These are phyloP conservation scores for Thelonectria olida DNA, from an alignment of 2,329 filamentous ascomycete genomes.

Conservation along the genomic window DNA sequence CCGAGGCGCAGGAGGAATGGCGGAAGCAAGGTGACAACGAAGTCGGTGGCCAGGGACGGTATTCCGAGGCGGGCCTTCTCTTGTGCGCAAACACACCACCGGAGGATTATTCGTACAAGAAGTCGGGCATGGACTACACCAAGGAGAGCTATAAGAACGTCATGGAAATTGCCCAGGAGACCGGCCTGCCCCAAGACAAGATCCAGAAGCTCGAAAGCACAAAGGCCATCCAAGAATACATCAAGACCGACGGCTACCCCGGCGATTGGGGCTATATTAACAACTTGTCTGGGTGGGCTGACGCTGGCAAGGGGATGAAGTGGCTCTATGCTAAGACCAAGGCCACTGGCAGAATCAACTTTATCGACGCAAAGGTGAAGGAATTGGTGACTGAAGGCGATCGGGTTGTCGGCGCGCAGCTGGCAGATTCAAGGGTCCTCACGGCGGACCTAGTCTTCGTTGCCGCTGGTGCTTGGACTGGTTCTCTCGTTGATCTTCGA, in stretches of 20 bases:
- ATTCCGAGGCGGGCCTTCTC: constrained; percentile 75
- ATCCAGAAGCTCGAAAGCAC: constrained; percentile 57
- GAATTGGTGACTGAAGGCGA: constrained; percentile 52
- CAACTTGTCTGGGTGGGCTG: constrained; percentile 79
- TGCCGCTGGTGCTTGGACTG: constrained; percentile 89
- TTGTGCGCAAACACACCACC: constrained; percentile 64
- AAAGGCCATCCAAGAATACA: constrained; percentile 53
- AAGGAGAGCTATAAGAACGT: constrained; percentile 71
- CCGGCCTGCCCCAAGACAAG: constrained; percentile 47
- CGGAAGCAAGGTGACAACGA: constrained; percentile 64
- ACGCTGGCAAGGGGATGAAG: constrained; percentile 76
- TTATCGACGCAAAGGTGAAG: constrained; percentile 60
- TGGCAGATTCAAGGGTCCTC: constrained; percentile 47
- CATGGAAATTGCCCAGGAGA: constrained; percentile 53
- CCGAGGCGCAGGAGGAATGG: constrained; percentile 75
- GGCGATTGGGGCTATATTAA: constrained; percentile 80
- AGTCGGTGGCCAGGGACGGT: constrained; percentile 71
- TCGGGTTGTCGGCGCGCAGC: constrained; percentile 62
- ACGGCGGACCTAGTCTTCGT: constrained; percentile 79
- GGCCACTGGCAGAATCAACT: constrained; percentile 63
- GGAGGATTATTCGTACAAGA: constrained; percentile 41
- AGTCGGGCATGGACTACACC: constrained; percentile 66
- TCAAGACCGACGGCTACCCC: constrained; percentile 60
- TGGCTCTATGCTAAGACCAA: constrained; percentile 67
- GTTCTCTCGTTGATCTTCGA: constrained; percentile 78